Evolutionary conservation across 2,329 filamentous ascomycete genomes (phyloP), one percentile per base, ranked within the genome.

Genomic region (Penicillium psychrosexuale): DNA sequence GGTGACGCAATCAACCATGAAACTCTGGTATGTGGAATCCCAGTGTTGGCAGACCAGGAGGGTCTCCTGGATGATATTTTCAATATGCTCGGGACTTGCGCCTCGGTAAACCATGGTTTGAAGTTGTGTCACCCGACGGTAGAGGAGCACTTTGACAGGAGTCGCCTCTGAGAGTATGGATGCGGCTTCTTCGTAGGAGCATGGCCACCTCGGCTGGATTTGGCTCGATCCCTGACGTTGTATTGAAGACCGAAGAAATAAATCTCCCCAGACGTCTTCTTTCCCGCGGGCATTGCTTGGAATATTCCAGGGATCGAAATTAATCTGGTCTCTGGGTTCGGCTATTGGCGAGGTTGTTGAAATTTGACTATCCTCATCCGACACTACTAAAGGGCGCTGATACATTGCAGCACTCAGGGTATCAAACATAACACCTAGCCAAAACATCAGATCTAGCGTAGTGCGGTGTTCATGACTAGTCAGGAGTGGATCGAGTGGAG

Each of bases 401-500:
- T 79, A 75, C 73, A 84, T 81, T 1, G 80, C 80, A 0, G 82
- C 77, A 0, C 79, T 82, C 8, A 84, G 67, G 0, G 82, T 84
- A 61, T 84, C 82, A 45, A 83, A 81, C 82, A 84, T 84, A 43
- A 84, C 72, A 0, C 78, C 80, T 15, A 85, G 70, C 82, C 82
- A 85, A 61, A 81, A 84, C 2, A 84, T 62, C 11, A 84, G 68
- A 12, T 80, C 75, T 27, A 84, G 72, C 0, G 82, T 84, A 11
- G 75, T 69, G 17, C 69, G 68, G 65, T 78, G 69, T 17, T 73
- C 69, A 1, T 56, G 45, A 24, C 46, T 61, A 8, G 55, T 27
- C 5, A 64, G 51, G 24, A 66, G 46, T 1, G 61, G 52, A 36
- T 65, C 56, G 3, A 28, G 8, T 0, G 31, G 30, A 36, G 50